Evolutionary conservation across 345 rosid genomes (phyloP).

Genomic region (Citrus maxima): DNA sequence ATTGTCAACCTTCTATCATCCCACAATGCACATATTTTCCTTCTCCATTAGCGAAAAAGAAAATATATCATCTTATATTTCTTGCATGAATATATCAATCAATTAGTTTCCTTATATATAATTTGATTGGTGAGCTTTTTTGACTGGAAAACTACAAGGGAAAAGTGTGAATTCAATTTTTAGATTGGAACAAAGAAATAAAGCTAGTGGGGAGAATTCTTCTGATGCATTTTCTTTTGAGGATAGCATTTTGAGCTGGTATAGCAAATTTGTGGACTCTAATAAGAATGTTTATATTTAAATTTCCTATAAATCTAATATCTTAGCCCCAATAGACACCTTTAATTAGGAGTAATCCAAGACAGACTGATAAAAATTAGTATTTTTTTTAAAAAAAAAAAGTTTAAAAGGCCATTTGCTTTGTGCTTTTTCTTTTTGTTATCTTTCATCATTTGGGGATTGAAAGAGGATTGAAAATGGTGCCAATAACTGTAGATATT

Average conservation of each 20-base stretch:
- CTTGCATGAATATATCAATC: neutral
- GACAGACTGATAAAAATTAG: no score
- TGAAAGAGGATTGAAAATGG: neutral
- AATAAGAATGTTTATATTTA: no score
- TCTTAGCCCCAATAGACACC: no score
- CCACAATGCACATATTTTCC: neutral
- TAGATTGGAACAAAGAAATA: neutral
- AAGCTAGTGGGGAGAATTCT: neutral
- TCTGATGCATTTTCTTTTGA: no score
- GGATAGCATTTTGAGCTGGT: no score
- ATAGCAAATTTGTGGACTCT: no score
- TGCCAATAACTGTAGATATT: neutral
- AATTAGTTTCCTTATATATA: neutral
- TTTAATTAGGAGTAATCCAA: no score
- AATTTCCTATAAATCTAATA: no score
- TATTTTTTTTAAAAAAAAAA: no score
- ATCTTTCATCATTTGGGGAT: neutral
- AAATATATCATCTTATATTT: no score
- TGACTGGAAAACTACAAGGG: neutral
- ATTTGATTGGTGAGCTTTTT: neutral
- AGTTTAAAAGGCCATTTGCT: no score
- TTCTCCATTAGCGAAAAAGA: neutral
- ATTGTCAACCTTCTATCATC: conserved; percentile 14
- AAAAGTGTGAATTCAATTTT: neutral
- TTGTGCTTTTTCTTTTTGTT: no score